These are phyloP conservation scores for Penicillium vulpinum DNA, from an alignment of 2,329 filamentous ascomycete genomes.

Conservation along the genomic window DNA sequence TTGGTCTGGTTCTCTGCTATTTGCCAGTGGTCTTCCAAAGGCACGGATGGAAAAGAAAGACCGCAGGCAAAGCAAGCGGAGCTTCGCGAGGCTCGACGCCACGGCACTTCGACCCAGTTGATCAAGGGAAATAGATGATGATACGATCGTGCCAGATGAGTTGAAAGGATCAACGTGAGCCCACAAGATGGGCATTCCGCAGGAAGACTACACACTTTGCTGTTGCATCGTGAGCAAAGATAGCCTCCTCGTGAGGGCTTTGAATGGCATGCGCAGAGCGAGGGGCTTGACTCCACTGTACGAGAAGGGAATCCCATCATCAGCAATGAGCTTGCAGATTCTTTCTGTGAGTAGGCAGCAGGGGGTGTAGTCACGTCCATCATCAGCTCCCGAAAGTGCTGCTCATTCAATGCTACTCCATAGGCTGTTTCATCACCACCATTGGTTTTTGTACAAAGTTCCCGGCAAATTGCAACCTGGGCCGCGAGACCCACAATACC, in stretches of 20 bases:
- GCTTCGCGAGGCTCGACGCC: constrained; percentile 66
- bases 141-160: constrained; percentile 88
- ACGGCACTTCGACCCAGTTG: constrained; percentile 89
- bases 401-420: constrained; percentile 80
- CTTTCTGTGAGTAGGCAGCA: constrained; percentile 65
- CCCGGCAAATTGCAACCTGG: constrained; percentile 86
- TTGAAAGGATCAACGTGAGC: constrained; percentile 89
- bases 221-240: constrained; percentile 80
- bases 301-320: constrained; percentile 99
- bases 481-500: constrained; percentile 88
- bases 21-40: constrained; percentile 40
- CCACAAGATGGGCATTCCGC: constrained; percentile 89
- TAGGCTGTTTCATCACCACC: constrained; percentile 71
- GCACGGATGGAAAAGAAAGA: constrained; percentile 63
- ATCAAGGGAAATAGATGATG: constrained; percentile 87
- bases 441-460: constrained; percentile 86
- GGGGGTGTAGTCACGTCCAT: constrained; percentile 87
- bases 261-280: constrained; percentile 89
- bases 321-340: constrained; percentile 60
- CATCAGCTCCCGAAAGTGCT: constrained; percentile 85
- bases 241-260: constrained; percentile 81
- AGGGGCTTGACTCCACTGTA: constrained; percentile 69
- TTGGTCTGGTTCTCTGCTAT: constrained; percentile 47
- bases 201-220: constrained; percentile 86
- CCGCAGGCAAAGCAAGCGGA: constrained; percentile 77